A percentile compares a stretch with the other conserved stretches of the same genome.
These are phyloP conservation scores for Amylostereum chailletii DNA, from an alignment of 1,284 basidiomycete species.

Conservation along the genomic window DNA sequence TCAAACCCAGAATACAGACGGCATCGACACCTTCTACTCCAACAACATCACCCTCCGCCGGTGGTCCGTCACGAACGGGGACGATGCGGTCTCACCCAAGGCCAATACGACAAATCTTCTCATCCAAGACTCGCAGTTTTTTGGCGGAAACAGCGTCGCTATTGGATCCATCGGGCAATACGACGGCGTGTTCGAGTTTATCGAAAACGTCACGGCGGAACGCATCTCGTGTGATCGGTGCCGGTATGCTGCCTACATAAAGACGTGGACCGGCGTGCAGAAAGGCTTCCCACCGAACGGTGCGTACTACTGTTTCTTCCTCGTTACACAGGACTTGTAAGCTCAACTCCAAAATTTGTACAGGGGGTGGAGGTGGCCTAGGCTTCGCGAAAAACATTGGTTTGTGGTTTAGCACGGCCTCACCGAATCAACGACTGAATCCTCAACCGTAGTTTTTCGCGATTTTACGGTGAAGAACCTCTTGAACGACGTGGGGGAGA, in stretches of 20 bases:
- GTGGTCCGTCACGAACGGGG: conserved; percentile 23
- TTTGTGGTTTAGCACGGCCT: conserved; percentile 6
- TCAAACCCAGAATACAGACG: conserved; percentile 24
- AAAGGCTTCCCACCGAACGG: conserved; percentile 24
- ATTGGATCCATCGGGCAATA: conserved; percentile 23
- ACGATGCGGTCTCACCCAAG: conserved; percentile 23
- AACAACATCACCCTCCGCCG: conserved; percentile 24
- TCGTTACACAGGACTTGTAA: not conserved
- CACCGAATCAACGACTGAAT: not conserved
- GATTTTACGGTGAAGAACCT: conserved; percentile 21
- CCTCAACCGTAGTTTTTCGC: conserved; percentile 7
- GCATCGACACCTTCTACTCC: conserved; percentile 23
- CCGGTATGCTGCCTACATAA: conserved; percentile 19
- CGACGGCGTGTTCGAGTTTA: conserved; percentile 19
- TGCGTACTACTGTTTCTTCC: conserved; percentile 2
- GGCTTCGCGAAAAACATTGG: conserved; percentile 21
- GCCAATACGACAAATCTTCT: conserved; percentile 28
- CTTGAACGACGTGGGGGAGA: conserved; percentile 16
- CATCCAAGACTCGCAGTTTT: conserved; percentile 23
- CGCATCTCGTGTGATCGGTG: conserved; percentile 15
- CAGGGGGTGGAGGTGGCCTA: conserved; percentile 24
- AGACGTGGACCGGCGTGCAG: conserved; percentile 23
- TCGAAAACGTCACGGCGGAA: conserved; percentile 24
- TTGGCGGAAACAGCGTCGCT: conserved; percentile 23
- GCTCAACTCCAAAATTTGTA: not conserved